These are phyloP conservation scores for Gnetum montanum DNA, from an alignment of 75 land plant species.

Conservation along the genomic window DNA sequence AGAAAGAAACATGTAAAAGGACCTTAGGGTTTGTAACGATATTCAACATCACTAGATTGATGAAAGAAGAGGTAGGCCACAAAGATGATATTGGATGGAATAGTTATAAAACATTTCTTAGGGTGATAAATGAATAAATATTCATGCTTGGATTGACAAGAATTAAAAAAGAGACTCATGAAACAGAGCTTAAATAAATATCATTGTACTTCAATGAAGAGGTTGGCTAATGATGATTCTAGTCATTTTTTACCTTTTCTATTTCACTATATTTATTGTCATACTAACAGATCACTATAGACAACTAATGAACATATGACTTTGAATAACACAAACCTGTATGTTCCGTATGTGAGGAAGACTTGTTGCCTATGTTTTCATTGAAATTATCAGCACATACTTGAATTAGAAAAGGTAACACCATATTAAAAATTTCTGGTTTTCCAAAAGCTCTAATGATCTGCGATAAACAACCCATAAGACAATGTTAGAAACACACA, in stretches of 20 bases:
- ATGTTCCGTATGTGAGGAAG: too few relatives aligned
- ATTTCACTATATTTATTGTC: neutral
- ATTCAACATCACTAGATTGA: too few relatives aligned
- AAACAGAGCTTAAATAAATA: too few relatives aligned
- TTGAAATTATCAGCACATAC: constrained; percentile 16
- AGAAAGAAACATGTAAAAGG: too few relatives aligned
- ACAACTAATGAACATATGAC: neutral
- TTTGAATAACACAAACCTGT: neutral
- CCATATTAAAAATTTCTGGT: constrained; percentile 31
- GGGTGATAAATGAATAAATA: too few relatives aligned
- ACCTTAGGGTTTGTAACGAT: too few relatives aligned
- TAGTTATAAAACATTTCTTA: too few relatives aligned
- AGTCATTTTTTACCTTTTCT: neutral
- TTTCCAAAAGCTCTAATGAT: constrained; percentile 46
- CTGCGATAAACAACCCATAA: constrained; percentile 14
- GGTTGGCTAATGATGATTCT: neutral
- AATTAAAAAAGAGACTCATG: too few relatives aligned
- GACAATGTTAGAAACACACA: constrained; percentile 4
- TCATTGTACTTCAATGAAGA: too few relatives aligned
- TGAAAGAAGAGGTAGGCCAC: too few relatives aligned
- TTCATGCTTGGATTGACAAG: too few relatives aligned
- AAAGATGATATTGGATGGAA: too few relatives aligned
- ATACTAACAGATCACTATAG: neutral
- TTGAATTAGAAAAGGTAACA: constrained; percentile 41
- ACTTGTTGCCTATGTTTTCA: neutral